Conservation (phyloP, 441 rosid species). For the Corymbia citriodora region DNA sequence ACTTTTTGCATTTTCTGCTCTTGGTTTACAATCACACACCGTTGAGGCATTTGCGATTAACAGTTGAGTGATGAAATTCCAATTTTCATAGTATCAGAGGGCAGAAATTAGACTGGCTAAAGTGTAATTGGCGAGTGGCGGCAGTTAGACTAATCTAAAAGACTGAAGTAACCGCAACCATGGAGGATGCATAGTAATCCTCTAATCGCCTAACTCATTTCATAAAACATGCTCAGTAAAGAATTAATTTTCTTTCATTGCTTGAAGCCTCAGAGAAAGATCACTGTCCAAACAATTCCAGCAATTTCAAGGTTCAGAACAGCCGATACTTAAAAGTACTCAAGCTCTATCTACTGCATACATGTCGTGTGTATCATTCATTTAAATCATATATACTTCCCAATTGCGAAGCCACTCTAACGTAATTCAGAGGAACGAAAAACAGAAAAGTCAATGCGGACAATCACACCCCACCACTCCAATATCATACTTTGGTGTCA, state of each 20-base stretch:
- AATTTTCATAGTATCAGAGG: background rate
- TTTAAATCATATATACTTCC: background rate
- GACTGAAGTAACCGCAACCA: background rate
- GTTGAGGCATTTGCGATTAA: background rate
- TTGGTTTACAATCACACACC: background rate
- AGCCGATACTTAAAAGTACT: background rate
- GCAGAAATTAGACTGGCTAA: background rate
- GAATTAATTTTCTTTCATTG: background rate
- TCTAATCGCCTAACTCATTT: background rate
- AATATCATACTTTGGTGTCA: background rate
- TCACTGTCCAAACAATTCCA: background rate
- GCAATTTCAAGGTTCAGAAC: background rate
- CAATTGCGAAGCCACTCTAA: background rate
- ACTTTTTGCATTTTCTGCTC: background rate
- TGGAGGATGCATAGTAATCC: background rate
- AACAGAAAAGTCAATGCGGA: background rate
- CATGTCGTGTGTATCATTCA: background rate
- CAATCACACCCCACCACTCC: background rate
- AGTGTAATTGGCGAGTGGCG: background rate
- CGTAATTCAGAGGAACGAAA: background rate
- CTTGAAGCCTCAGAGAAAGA: background rate
- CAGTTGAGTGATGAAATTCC: background rate
- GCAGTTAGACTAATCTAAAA: background rate
- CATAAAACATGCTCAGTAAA: background rate
- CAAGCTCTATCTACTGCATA: background rate